Evolutionary conservation across 1,284 basidiomycete species (phyloP), one percentile per base, ranked within the genome.

Genomic region (Trametes polyzona): DNA sequence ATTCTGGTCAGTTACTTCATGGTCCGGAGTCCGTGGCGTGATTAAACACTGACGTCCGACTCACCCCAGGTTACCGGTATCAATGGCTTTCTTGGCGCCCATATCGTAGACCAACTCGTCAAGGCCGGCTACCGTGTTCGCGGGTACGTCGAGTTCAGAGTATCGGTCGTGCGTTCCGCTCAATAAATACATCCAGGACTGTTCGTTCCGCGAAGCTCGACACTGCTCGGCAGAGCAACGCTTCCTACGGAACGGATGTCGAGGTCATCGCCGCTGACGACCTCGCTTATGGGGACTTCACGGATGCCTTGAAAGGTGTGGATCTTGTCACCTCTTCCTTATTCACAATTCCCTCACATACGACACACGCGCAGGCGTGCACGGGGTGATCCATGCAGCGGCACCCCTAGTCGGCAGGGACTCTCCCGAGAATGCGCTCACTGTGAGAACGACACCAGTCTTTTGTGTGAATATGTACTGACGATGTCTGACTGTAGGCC

Each of bases 11-110:
- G 33, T 32, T 4, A 36, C 4, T 16, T 29, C 33, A 26, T 17
- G n/a, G n/a, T n/a, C n/a, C n/a, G n/a, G n/a, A n/a, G n/a, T n/a
- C n/a, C n/a, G n/a, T n/a, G n/a, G n/a, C n/a, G n/a, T n/a, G n/a
- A n/a, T n/a, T n/a, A n/a, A n/a, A n/a, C n/a, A 14, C 14, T 11
- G 24, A 19, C 24, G 16, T 14, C 29, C 10, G 3, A n/a, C 11
- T 27, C 10, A 4, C 23, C 47, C 21, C 36, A 67, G 65, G 64
- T 71, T 4, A 71, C 70, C n/a, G 70, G 71, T 2, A 65, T 65
- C 24, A 63, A 68, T 0, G 70, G 70, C 2, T 69, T 64, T 51
- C 49, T 66, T 6, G 70, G 69, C 9, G 51, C 70, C 7, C 67
- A 70, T 30, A 55, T 69, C 40, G 61, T 69, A 1, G 54, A 67